These are phyloP conservation scores for Dipteronia sinensis DNA, from an alignment of 345 rosid species.

Conservation along the genomic window DNA sequence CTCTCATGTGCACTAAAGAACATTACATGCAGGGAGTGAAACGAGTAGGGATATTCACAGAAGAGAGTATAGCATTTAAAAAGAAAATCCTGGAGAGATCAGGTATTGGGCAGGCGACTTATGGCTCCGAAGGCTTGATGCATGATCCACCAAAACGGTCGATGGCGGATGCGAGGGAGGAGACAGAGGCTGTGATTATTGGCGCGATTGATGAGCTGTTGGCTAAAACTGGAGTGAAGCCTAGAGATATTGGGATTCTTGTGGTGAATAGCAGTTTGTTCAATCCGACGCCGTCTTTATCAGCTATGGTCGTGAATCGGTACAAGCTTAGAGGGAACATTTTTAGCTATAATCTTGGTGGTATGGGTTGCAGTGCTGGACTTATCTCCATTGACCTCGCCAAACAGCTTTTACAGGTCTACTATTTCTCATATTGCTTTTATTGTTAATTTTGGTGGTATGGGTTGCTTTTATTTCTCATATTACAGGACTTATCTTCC, in stretches of 20 bases:
- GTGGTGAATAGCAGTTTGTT: constrained; percentile 43
- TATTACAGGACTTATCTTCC: too few relatives aligned
- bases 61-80: constrained; percentile 35
- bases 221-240: constrained; percentile 35
- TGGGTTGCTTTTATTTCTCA: too few relatives aligned
- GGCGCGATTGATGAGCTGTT: constrained; percentile 39
- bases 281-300: constrained; percentile 42
- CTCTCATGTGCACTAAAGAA: constrained; percentile 26
- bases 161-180: constrained; percentile 37
- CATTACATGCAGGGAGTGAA: constrained; percentile 15
- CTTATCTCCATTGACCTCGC: constrained; percentile 40
- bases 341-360: constrained; percentile 39
- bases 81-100: constrained; percentile 39
- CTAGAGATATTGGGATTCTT: constrained; percentile 45
- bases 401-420: constrained; percentile 35
- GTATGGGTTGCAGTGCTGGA: constrained; percentile 50
- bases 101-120: constrained; percentile 36
- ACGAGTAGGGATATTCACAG: constrained; percentile 19
- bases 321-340: constrained; percentile 43
- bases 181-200: constrained; percentile 38
- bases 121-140: constrained; percentile 30
- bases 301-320: constrained; percentile 41
- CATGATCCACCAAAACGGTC: constrained; percentile 16
- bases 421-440: neutral
- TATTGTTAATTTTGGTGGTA: neutral